These are phyloP conservation scores for Coemansia sp. DNA, from an alignment of 192 early-diverging fungal species.

Conservation along the genomic window DNA sequence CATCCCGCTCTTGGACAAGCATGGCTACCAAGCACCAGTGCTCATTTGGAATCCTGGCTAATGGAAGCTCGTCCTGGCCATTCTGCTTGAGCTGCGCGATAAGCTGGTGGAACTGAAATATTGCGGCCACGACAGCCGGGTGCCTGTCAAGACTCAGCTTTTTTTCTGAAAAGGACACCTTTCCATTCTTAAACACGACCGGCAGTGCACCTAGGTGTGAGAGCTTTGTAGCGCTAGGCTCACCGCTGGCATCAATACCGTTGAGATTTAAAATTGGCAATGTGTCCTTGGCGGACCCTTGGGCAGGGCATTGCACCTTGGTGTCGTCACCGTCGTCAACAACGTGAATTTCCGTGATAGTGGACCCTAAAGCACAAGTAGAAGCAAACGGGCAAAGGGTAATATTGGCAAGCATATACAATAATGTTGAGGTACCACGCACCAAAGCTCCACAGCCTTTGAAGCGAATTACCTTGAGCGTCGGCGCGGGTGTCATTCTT, in stretches of 20 bases:
- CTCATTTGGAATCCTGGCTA: slow-evolving; percentile 23
- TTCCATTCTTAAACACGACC: slow-evolving; percentile 35
- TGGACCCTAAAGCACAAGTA: not conserved
- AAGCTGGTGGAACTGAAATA: slow-evolving; percentile 45
- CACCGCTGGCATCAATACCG: not conserved
- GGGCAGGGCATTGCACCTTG: not conserved
- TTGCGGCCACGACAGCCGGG: slow-evolving; percentile 37
- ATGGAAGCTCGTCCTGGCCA: slow-evolving; percentile 12
- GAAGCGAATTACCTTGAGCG: not conserved
- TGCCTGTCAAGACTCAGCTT: slow-evolving; percentile 45
- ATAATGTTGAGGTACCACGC: not conserved
- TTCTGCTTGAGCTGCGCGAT: slow-evolving; percentile 31
- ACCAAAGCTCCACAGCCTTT: not conserved
- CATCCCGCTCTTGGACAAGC: slow-evolving; percentile 47
- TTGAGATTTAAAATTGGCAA: not conserved
- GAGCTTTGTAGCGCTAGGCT: not conserved
- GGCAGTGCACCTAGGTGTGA: not conserved
- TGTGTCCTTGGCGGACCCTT: not conserved
- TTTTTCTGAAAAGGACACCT: slow-evolving; percentile 33
- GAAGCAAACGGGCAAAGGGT: not conserved
- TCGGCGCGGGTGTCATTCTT: not conserved
- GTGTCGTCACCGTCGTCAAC: not conserved
- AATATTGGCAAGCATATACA: not conserved
- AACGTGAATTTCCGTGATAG: not conserved
- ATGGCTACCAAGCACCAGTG: slow-evolving; percentile 40